Percentiles rank a stretch among this genome's conserved stretches.
Conservation (phyloP, 495 filamentous ascomycete genomes). For the Penicillium psychrofluorescens region DNA sequence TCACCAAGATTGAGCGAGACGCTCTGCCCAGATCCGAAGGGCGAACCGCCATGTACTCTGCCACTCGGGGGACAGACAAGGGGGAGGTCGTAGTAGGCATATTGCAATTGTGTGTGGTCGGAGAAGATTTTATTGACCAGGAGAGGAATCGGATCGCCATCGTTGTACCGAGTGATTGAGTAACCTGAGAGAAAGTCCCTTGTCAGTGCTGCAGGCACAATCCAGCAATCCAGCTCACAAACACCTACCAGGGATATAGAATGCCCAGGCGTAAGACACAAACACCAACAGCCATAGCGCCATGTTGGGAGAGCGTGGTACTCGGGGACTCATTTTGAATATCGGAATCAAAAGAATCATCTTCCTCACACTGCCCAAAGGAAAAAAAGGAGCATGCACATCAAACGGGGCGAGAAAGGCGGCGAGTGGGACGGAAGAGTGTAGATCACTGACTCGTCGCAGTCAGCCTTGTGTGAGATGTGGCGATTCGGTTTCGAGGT, state of each 20-base stretch:
- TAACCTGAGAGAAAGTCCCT: constrained; percentile 42
- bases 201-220: constrained; percentile 11
- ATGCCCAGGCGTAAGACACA: constrained; percentile 47
- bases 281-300: constrained; percentile 29
- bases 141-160: constrained; percentile 74
- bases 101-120: constrained; percentile 85
- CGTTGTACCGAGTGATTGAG: constrained; percentile 73
- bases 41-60: constrained; percentile 56
- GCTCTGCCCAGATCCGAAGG: constrained; percentile 71
- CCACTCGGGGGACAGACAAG: constrained; percentile 85
- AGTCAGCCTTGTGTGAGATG: no score
- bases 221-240: neutral
- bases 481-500: no score
- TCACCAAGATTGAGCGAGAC: constrained; percentile 90
- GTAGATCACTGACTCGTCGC: no score
- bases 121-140: constrained; percentile 96
- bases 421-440: no score
- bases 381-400: constrained; percentile 15
- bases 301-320: constrained; percentile 17
- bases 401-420: no score
- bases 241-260: constrained; percentile 70
- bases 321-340: constrained; percentile 18
- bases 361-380: constrained; percentile 10
- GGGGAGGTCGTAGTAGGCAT: constrained; percentile 87
- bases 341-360: constrained; percentile 19